Evolutionary conservation across 441 rosid genomes (phyloP).

Genomic region (Daphne laureola): DNA sequence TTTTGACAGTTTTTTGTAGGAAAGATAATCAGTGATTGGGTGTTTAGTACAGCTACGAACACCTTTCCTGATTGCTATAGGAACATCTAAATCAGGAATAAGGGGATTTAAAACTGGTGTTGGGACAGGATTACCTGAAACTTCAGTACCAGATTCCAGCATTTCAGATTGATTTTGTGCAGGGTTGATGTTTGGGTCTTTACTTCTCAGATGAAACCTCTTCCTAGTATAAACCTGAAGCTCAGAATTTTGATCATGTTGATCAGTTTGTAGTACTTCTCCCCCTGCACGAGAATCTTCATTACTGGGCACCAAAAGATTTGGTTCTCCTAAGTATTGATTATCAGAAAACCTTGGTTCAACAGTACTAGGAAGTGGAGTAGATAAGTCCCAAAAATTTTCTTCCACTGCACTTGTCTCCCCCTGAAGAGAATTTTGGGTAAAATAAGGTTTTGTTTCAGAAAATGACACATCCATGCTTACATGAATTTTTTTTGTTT

Average conservation of each 20-base stretch:
- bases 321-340: too few relatives aligned
- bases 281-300: neutral
- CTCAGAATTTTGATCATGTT: neutral
- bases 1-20: neutral
- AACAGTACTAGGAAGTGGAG: neutral
- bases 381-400: neutral
- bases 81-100: neutral
- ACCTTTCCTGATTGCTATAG: neutral
- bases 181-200: neutral
- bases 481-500: neutral
- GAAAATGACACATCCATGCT: neutral
- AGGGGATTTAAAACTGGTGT: neutral
- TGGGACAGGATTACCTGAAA: neutral
- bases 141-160: neutral
- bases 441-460: neutral
- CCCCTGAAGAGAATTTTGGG: neutral
- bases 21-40: neutral
- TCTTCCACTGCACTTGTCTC: neutral
- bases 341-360: too few relatives aligned
- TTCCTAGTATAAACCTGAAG: neutral
- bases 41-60: neutral
- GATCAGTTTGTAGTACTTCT: neutral
- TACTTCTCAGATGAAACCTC: neutral
- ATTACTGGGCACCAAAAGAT: neutral
- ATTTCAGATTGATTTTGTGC: neutral